phyloP scores from a whole-genome alignment of 257 asterid species.

The Fraxinus excelsior region DNA sequence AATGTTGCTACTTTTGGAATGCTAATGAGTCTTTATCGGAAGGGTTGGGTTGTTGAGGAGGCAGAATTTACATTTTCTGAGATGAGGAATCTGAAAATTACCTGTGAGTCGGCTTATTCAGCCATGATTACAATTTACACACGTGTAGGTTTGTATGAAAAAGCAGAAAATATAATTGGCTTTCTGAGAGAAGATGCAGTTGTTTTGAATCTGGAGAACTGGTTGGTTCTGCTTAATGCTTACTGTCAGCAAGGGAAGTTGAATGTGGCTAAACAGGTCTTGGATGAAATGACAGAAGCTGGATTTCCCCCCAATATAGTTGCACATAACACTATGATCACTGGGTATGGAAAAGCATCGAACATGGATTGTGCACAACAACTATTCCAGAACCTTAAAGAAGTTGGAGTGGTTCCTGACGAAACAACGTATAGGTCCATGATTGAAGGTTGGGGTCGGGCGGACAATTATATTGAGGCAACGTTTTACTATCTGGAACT shows the following conservation, averaged over 20 bases:
- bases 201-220: slow-evolving; percentile 66
- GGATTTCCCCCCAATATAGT: slow-evolving; percentile 69
- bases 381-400: slow-evolving; percentile 51
- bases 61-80: slow-evolving; percentile 68
- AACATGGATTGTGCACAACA: slow-evolving; percentile 60
- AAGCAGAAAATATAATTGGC: slow-evolving; percentile 72
- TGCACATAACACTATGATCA: slow-evolving; percentile 86
- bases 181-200: slow-evolving; percentile 64
- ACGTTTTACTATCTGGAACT: slow-evolving; percentile 55
- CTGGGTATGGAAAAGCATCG: slow-evolving; percentile 79
- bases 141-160: slow-evolving; percentile 61
- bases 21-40: slow-evolving; percentile 85
- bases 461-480: slow-evolving; percentile 51
- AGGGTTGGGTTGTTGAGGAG: slow-evolving; percentile 66
- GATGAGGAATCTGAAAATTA: slow-evolving; percentile 68
- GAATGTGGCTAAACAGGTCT: slow-evolving; percentile 54
- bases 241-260: slow-evolving; percentile 89
- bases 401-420: slow-evolving; percentile 64
- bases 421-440: slow-evolving; percentile 86
- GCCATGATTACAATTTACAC: slow-evolving; percentile 85
- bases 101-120: slow-evolving; percentile 78
- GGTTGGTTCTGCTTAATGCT: slow-evolving; percentile 87
- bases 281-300: slow-evolving; percentile 57
- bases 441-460: slow-evolving; percentile 95
- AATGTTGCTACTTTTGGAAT: slow-evolving; percentile 87